Evolutionary conservation across 768 basidiomycete genomes (phyloP).

Genomic region (Trametes punicea): DNA sequence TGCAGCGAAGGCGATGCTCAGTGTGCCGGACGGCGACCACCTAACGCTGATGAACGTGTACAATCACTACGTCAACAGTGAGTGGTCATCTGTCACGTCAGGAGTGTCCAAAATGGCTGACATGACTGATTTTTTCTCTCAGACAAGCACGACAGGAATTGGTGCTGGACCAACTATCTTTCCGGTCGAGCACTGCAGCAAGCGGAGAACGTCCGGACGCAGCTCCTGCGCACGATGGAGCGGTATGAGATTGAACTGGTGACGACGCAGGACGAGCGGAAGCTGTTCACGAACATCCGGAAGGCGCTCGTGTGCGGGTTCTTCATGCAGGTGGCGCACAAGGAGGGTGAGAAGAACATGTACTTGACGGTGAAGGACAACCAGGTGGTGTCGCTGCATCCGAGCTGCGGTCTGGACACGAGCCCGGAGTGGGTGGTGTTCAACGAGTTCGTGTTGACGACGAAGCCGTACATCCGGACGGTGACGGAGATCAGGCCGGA

Average conservation of each 20-base stretch:
- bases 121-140: background rate
- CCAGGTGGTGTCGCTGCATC: slow-evolving; percentile 67
- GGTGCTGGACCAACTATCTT: slow-evolving; percentile 91
- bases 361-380: slow-evolving; percentile 96
- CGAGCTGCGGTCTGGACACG: slow-evolving; percentile 82
- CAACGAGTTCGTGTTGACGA: slow-evolving; percentile 94
- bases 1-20: slow-evolving; percentile 81
- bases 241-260: slow-evolving; percentile 77
- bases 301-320: slow-evolving; percentile 87
- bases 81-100: slow-evolving; percentile 18
- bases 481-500: slow-evolving; percentile 84
- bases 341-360: slow-evolving; percentile 74
- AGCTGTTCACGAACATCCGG: slow-evolving; percentile 67
- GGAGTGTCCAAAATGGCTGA: background rate
- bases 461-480: slow-evolving; percentile 84
- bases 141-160: slow-evolving; percentile 79
- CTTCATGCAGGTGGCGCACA: slow-evolving; percentile 98
- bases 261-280: slow-evolving; percentile 51
- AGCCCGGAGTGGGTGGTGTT: slow-evolving; percentile 92
- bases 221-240: slow-evolving; percentile 90
- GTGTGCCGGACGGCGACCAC: slow-evolving; percentile 96
- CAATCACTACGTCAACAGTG: slow-evolving; percentile 86
- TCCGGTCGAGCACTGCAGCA: slow-evolving; percentile 79
- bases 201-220: slow-evolving; percentile 90
- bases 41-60: slow-evolving; percentile 93